Percentiles rank a stretch among this genome's conserved stretches.
phyloP scores from a whole-genome alignment of 73 alveolate species.

The Tetrahymena malaccensis region DNA sequence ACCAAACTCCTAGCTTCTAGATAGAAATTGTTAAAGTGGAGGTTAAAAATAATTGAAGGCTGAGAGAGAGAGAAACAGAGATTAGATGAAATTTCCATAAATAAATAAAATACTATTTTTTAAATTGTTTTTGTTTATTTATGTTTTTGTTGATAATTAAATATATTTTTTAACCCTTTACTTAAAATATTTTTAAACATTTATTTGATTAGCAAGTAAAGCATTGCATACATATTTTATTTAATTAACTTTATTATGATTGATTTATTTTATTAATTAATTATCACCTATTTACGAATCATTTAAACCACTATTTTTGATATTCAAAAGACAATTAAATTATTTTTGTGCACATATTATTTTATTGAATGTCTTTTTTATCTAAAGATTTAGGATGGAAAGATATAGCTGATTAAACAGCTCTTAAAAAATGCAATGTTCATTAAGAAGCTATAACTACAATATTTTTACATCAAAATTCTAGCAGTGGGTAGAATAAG shows the following conservation, averaged over 20 bases:
- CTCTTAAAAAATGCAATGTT: background rate
- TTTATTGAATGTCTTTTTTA: background rate
- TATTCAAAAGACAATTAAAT: background rate
- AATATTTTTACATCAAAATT: background rate
- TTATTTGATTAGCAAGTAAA: too few species aligned
- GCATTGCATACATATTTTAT: too few species aligned
- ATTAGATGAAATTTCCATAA: too few species aligned
- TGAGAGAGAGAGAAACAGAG: too few species aligned
- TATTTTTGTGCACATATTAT: background rate
- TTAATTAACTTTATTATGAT: too few species aligned
- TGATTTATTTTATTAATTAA: too few species aligned
- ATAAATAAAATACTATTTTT: too few species aligned
- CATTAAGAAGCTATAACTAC: background rate
- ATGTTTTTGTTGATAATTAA: too few species aligned
- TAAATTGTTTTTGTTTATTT: too few species aligned
- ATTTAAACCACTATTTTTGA: background rate
- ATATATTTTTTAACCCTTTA: too few species aligned
- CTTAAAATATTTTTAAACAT: too few species aligned
- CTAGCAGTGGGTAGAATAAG: background rate
- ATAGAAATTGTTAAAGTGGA: background rate
- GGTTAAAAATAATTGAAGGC: background rate
- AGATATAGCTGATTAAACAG: background rate
- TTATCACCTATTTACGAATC: background rate
- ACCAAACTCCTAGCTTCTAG: background rate
- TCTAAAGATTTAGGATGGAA: background rate